A percentile compares a stretch with the other conserved stretches of the same genome.
Conservation (phyloP, 106 monocot genomes). For the Dendrobium huoshanense region DNA sequence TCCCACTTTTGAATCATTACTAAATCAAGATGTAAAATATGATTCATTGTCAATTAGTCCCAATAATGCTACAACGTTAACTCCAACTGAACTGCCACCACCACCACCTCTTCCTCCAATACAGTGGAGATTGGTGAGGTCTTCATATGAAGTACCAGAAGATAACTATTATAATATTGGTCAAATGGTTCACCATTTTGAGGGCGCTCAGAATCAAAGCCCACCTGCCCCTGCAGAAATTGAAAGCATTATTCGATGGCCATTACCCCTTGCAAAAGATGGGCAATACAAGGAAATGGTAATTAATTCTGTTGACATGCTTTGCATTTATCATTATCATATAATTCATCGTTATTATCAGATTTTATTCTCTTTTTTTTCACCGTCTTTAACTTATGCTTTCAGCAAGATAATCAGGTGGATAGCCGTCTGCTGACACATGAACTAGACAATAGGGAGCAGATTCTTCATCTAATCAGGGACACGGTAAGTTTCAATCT, state of each 20-base stretch:
- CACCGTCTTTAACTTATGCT: not conserved
- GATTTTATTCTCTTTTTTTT: not conserved
- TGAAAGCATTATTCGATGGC: constrained; percentile 8
- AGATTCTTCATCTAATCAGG: constrained; percentile 51
- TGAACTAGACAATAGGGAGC: constrained; percentile 29
- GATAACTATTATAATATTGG: constrained; percentile 4
- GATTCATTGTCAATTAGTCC: constrained; percentile 7
- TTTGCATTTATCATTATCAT: not conserved
- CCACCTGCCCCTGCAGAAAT: not conserved
- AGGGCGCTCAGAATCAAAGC: constrained; percentile 2
- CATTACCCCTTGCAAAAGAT: constrained; percentile 1
- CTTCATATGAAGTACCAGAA: constrained; percentile 11
- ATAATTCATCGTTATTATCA: not conserved
- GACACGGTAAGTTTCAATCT: constrained; percentile 40
- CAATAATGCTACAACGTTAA: constrained; percentile 13
- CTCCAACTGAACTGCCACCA: constrained; percentile 39
- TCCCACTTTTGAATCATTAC: constrained; percentile 26
- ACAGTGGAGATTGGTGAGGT: constrained; percentile 60
- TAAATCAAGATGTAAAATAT: constrained; percentile 1
- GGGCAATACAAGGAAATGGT: not conserved
- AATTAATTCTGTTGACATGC: not conserved
- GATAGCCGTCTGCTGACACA: constrained; percentile 3
- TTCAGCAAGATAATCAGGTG: not conserved
- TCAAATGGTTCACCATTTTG: constrained; percentile 12
- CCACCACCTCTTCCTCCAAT: constrained; percentile 90